These are phyloP conservation scores for Candida andamanensis DNA, from an alignment of 805 yeast genomes.

Conservation along the genomic window DNA sequence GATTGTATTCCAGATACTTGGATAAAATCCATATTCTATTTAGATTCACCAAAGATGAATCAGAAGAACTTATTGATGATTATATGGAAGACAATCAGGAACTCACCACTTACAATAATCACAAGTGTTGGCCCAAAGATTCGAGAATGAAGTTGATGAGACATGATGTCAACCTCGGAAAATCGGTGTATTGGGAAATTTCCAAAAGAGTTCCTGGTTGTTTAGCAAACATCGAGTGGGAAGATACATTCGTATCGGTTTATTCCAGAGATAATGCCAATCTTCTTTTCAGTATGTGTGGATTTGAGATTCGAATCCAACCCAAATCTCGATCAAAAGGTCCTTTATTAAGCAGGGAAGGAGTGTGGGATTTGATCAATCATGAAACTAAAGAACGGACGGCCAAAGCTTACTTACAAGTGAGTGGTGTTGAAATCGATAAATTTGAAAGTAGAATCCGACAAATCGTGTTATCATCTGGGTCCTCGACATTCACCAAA, in stretches of 20 bases:
- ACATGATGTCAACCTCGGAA: conserved; percentile 85
- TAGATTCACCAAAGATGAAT: conserved; percentile 67
- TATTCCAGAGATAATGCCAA: conserved; percentile 90
- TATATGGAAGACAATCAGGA: conserved; percentile 84
- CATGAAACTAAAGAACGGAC: conserved; percentile 74
- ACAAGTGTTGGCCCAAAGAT: conserved; percentile 93
- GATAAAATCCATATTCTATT: conserved; percentile 79
- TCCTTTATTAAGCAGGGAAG: conserved; percentile 59
- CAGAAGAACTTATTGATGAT: conserved; percentile 70
- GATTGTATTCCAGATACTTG: conserved; percentile 75
- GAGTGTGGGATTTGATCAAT: conserved; percentile 85
- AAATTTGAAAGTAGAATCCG: conserved; percentile 79
- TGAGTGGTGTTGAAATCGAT: conserved; percentile 73
- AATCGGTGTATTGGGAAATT: conserved; percentile 91
- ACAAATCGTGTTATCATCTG: conserved; percentile 90
- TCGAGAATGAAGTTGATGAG: conserved; percentile 85
- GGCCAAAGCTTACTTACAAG: conserved; percentile 82
- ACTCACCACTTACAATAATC: conserved; percentile 81
- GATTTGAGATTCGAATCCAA: conserved; percentile 85
- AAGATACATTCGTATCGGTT: conserved; percentile 75
- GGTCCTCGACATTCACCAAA: conserved; percentile 91
- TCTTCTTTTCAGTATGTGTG: conserved; percentile 83
- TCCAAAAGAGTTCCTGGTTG: conserved; percentile 74
- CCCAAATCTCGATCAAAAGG: conserved; percentile 65
- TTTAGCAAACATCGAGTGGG: conserved; percentile 72